Conservation (phyloP, 1,139 yeast species). For the Yarrowia galli region DNA sequence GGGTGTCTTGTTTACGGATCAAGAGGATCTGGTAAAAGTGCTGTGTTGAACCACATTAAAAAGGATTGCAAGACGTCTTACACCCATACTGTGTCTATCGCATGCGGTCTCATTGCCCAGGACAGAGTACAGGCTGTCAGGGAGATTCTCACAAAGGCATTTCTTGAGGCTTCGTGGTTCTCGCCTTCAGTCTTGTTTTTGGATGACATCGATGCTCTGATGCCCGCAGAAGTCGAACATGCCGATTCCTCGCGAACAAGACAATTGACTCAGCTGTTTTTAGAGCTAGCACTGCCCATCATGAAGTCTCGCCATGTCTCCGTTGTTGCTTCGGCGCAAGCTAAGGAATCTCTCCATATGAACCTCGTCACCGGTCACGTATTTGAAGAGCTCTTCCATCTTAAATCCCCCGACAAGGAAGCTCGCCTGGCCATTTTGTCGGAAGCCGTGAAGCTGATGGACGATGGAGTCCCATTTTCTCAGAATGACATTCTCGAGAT, state of each 20-base stretch:
- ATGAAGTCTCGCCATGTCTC: slow-evolving; percentile 58
- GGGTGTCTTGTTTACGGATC: slow-evolving; percentile 74
- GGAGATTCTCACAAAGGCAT: slow-evolving; percentile 59
- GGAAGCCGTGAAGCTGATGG: slow-evolving; percentile 55
- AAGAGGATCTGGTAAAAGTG: slow-evolving; percentile 82
- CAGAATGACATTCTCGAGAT: slow-evolving; percentile 66
- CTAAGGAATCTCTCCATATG: slow-evolving; percentile 72
- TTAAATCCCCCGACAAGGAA: slow-evolving; percentile 74
- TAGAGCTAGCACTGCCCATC: slow-evolving; percentile 53
- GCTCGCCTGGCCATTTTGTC: slow-evolving; percentile 63
- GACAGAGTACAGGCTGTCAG: slow-evolving; percentile 63
- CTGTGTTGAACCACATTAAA: slow-evolving; percentile 58
- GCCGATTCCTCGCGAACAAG: slow-evolving; percentile 65
- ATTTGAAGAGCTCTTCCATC: slow-evolving; percentile 66
- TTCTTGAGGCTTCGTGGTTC: slow-evolving; percentile 76
- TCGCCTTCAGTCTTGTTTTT: slow-evolving; percentile 76
- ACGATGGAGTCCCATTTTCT: neutral
- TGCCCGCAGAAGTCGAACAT: slow-evolving; percentile 77
- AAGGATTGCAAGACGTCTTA: slow-evolving; percentile 48
- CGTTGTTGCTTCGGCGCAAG: slow-evolving; percentile 63
- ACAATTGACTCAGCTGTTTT: slow-evolving; percentile 62
- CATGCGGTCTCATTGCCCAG: slow-evolving; percentile 64
- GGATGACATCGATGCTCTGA: slow-evolving; percentile 81
- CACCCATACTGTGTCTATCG: slow-evolving; percentile 55
- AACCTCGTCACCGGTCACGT: slow-evolving; percentile 71